phyloP scores from a whole-genome alignment of 371 early-diverging fungal genomes.

The Parasitella parasitica region DNA sequence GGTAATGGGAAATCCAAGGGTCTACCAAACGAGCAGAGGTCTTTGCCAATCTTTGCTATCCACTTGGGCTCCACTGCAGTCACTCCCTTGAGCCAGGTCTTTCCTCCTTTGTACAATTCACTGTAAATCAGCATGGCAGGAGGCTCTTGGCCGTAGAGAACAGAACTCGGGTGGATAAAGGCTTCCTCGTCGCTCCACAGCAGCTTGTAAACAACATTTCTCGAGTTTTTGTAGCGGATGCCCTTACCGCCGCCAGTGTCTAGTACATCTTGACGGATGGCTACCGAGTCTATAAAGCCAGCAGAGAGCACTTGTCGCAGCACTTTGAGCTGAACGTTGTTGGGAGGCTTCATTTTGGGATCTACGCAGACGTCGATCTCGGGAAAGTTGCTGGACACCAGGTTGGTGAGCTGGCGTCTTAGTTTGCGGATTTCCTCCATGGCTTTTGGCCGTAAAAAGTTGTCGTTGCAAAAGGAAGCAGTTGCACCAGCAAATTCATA shows the following conservation, averaged over 20 bases:
- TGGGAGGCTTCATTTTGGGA: constrained; percentile 78
- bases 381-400: constrained; percentile 72
- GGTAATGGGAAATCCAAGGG: constrained; percentile 66
- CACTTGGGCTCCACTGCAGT: constrained; percentile 79
- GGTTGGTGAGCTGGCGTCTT: constrained; percentile 79
- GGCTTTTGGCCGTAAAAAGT: constrained; percentile 88
- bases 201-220: constrained; percentile 70
- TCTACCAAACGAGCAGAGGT: constrained; percentile 65
- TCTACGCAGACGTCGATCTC: constrained; percentile 53
- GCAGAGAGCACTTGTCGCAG: constrained; percentile 85
- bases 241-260: constrained; percentile 58
- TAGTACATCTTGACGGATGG: constrained; percentile 72
- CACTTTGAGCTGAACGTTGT: constrained; percentile 60
- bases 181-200: constrained; percentile 79
- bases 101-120: constrained; percentile 55
- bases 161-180: constrained; percentile 76
- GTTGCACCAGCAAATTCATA: constrained; percentile 80
- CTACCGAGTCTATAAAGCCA: constrained; percentile 91
- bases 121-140: constrained; percentile 80
- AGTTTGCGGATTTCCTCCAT: constrained; percentile 93
- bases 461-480: constrained; percentile 71
- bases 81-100: constrained; percentile 79
- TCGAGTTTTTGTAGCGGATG: constrained; percentile 42
- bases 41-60: constrained; percentile 72
- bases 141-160: constrained; percentile 65